Evolutionary conservation across 2,329 filamentous ascomycete genomes (phyloP).

Genomic region (Byssoonygena ceratinophila): DNA sequence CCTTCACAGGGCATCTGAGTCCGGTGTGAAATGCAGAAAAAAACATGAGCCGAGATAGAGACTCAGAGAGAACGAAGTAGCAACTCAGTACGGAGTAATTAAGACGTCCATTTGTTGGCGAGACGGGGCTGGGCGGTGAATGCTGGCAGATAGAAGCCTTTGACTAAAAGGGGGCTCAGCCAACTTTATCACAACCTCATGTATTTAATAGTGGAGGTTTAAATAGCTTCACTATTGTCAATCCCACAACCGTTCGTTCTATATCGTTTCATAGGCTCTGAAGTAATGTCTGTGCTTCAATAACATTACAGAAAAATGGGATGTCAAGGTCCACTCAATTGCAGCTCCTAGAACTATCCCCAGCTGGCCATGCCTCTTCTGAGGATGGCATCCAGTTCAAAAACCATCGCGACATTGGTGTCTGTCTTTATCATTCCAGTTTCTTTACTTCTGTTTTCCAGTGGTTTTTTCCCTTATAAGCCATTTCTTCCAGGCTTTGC

Average conservation of each 20-base stretch:
- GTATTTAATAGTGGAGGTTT: too few species aligned
- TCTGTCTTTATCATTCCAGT: conserved; percentile 70
- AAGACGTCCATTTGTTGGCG: too few species aligned
- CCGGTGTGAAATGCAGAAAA: too few species aligned
- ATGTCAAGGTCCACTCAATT: not conserved
- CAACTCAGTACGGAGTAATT: too few species aligned
- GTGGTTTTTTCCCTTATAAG: conserved; percentile 96
- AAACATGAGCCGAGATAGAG: too few species aligned
- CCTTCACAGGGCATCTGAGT: too few species aligned
- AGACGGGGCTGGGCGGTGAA: conserved; percentile 1
- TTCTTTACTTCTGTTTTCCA: conserved; percentile 66
- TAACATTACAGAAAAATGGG: not conserved
- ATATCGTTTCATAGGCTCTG: too few species aligned
- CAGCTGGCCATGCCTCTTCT: not conserved
- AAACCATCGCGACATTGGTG: conserved; percentile 21
- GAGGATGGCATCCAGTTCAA: not conserved
- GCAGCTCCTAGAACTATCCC: not conserved
- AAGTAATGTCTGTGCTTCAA: not conserved
- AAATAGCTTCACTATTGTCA: too few species aligned
- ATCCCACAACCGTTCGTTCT: too few species aligned
- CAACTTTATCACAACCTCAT: not conserved
- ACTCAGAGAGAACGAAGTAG: too few species aligned
- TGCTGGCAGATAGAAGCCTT: not conserved
- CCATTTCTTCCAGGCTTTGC: conserved; percentile 81
- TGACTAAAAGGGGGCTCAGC: too few species aligned